Percentiles rank a stretch among this genome's conserved stretches.
These are phyloP conservation scores for Jacaranda copaia DNA, from an alignment of 257 asterid species.

Conservation along the genomic window DNA sequence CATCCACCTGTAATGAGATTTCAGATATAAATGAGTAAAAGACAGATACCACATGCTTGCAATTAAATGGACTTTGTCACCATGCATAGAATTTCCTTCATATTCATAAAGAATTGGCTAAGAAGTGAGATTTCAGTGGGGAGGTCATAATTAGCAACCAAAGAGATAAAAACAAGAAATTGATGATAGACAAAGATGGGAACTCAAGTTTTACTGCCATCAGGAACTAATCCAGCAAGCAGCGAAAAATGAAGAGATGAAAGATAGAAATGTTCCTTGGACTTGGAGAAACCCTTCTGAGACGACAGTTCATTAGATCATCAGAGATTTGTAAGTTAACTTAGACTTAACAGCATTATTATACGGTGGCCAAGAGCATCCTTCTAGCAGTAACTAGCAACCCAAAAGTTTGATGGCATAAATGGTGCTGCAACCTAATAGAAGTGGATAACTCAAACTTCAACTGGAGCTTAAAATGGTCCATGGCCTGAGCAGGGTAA, in stretches of 20 bases:
- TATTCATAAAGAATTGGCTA: not conserved
- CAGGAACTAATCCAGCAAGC: too few relatives aligned
- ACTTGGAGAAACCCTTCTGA: not conserved
- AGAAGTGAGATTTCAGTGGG: slow-evolving; percentile 6
- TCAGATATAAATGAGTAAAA: slow-evolving; percentile 19
- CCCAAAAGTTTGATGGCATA: too few relatives aligned
- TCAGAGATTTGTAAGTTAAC: not conserved
- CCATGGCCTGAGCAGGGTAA: too few relatives aligned
- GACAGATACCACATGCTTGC: not conserved
- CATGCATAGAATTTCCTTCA: not conserved
- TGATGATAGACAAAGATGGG: slow-evolving; percentile 9
- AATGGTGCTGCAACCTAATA: too few relatives aligned
- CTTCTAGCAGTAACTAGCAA: not conserved
- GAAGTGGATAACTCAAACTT: too few relatives aligned
- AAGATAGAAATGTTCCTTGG: not conserved
- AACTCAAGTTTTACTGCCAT: not conserved
- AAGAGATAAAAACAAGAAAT: slow-evolving; percentile 18
- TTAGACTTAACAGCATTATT: not conserved
- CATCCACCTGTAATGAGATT: slow-evolving; percentile 71
- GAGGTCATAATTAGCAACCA: slow-evolving; percentile 2
- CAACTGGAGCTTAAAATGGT: too few relatives aligned
- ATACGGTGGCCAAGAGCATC: not conserved
- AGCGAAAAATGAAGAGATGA: too few relatives aligned
- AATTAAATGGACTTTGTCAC: not conserved
- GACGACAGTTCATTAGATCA: slow-evolving; percentile 2